A percentile compares a stretch with the other conserved stretches of the same genome.
These are phyloP conservation scores for Epichloe baconii DNA, from an alignment of 2,329 filamentous ascomycete species.

Conservation along the genomic window DNA sequence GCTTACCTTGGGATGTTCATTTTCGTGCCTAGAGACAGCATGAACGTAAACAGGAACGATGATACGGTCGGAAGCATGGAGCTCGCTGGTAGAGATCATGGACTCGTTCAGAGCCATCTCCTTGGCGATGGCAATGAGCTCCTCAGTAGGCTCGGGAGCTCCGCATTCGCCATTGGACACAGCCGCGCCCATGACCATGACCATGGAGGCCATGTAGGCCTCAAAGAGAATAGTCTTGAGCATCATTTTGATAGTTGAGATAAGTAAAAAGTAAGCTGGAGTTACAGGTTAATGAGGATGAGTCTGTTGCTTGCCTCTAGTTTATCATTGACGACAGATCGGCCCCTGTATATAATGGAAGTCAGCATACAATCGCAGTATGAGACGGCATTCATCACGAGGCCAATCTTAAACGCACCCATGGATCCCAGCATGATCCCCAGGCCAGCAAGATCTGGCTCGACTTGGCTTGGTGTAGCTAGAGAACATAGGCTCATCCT, in stretches of 20 bases:
- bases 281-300: neutral
- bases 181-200: neutral
- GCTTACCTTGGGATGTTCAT: neutral
- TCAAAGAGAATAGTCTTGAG: neutral
- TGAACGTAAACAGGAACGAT: slow-evolving; percentile 2
- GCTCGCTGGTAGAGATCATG: neutral
- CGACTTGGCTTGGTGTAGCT: neutral
- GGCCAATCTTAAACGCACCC: neutral
- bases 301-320: neutral
- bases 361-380: neutral
- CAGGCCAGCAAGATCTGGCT: neutral
- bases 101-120: neutral
- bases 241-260: neutral
- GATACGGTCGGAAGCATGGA: too few species aligned
- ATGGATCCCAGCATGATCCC: neutral
- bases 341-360: neutral
- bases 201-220: neutral
- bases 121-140: neutral
- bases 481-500: neutral
- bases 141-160: slow-evolving; percentile 1
- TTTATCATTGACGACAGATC: neutral
- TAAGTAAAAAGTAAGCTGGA: neutral
- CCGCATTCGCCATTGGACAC: neutral
- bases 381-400: neutral
- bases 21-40: neutral